Base-by-base conservation (phyloP, 1,139 yeast genomes). In the Scheffersomyces parashehatae region DNA sequence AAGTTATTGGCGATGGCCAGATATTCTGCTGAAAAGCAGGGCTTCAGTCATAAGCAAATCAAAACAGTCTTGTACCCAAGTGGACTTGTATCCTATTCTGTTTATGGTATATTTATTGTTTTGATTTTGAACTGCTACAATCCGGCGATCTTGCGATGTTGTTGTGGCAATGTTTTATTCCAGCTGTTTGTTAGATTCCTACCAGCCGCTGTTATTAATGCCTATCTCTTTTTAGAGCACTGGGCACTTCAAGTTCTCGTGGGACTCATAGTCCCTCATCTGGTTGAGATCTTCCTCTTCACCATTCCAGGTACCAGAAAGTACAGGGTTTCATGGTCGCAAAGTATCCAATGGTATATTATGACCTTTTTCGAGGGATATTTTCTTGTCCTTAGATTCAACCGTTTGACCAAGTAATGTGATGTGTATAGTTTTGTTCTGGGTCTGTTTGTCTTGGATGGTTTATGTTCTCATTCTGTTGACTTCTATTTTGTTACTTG, bases 1-100 rank as follows among this genome's bases (percentile, higher is more conserved):
- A 77, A 77, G 49, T 70, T 89, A 44, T 81, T 83, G 28, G 70
- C 78, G n/a, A 80, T 85, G 88, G 87, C 89, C 29, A 77, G 79
- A 52, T 75, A 73, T 38, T 81, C 93, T 6, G 95, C 96, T 10
- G 64, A 58, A 2, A 74, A 79, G 46, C 79, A 86, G 49, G 90
- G 91, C 1, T 79, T 66, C 53, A 78, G 89, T 2, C 83, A 82
- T 44, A 62, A 73, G 44, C 79, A 74, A 53, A 66, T 89, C 47
- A 73, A 73, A 24, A 70, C 68, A 30, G 70, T 73, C 10, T 51
- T 55, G n/a, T 48, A 36, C 11, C 42, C 28, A 12, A 31, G 48
- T 28, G 53, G 28, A 34, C 46, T 34, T 24, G 15, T 15, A n/a
- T 15, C 14, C 4, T 53, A 28, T 34, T 15, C 9, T 10, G 56